Evolutionary conservation across 2,329 filamentous ascomycete species (phyloP), one percentile per base, ranked within the genome.

Genomic region (Colletotrichum sp.): DNA sequence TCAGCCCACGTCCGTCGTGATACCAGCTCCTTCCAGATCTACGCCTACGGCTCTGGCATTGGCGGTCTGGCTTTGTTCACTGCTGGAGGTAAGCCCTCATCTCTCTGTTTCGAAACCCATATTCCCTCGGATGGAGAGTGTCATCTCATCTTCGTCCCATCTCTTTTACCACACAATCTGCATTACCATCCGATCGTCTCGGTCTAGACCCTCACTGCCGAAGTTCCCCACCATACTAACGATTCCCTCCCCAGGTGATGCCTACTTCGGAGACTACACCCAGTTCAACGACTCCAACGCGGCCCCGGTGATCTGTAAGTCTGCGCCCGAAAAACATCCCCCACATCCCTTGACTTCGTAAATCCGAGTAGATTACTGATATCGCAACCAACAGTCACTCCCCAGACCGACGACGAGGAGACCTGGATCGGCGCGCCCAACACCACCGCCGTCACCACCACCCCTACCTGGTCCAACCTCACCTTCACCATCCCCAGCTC

Each of bases 11-110:
- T 72, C 18, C 49, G 73, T 30, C 71, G 77, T 21, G 71, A 30
- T 9, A 39, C 49, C 30, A 44, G 79, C 4, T 69, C 66, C 1
- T 82, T 82, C 69, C 72, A 78, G n/a, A 73, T 82, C 18, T 82
- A 81, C 44, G 81, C 79, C 62, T 82, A 81, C 67, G 80, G 81
- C 18, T 13, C 66, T 6, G 77, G 78, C 10, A 80, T 82, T 44
- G 75, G 79, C 9, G 81, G 81, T 3, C 76, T 79, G 6, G 73
- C 78, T 9, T 16, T 82, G n/a, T 79, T 81, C 67, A 79, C 78
- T 30, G 73, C 75, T 16, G 76, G 79, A 21, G 78, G 81, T 82
- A 71, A 71, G 78, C 62, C 13, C 5, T 32, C n/a, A 32, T 66
- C 16, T 8, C 12, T 13, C 9, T 66, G 6, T 63, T 13, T 5